Conservation (phyloP, 2,329 filamentous ascomycete genomes). For the Alternaria triticina region DNA sequence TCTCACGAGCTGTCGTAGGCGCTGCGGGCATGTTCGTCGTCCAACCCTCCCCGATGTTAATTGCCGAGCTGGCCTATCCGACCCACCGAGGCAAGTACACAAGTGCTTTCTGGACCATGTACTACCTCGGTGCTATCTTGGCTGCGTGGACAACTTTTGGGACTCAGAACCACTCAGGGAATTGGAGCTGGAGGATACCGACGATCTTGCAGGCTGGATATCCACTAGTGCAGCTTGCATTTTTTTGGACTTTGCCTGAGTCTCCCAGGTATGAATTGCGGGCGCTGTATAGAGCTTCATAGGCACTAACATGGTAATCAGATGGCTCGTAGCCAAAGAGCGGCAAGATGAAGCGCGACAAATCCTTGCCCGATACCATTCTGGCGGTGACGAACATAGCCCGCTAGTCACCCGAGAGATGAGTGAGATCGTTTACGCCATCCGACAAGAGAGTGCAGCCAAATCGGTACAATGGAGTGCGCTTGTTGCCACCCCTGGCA, state of each 20-base stretch:
- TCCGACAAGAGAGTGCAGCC: background rate
- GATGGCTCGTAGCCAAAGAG: slow-evolving; percentile 35
- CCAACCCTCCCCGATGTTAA: slow-evolving; percentile 61
- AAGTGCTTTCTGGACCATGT: slow-evolving; percentile 57
- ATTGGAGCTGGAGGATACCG: slow-evolving; percentile 61
- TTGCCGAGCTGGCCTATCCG: slow-evolving; percentile 65
- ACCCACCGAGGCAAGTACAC: slow-evolving; percentile 64
- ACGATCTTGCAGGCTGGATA: slow-evolving; percentile 59
- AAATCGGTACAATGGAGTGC: slow-evolving; percentile 4
- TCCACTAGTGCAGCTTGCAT: slow-evolving; percentile 21
- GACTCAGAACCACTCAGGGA: slow-evolving; percentile 41
- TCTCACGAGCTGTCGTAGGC: slow-evolving; percentile 42
- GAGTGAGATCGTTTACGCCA: slow-evolving; percentile 4
- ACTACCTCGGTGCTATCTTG: slow-evolving; percentile 34
- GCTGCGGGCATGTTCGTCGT: slow-evolving; percentile 58
- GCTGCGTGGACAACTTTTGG: slow-evolving; percentile 28
- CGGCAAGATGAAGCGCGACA: slow-evolving; percentile 59
- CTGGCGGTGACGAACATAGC: slow-evolving; percentile 47
- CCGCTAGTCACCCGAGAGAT: slow-evolving; percentile 5
- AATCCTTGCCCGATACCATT: slow-evolving; percentile 62
- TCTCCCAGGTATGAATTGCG: rapidly evolving
- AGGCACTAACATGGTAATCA: background rate
- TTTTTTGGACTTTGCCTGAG: background rate
- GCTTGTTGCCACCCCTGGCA: slow-evolving; percentile 3
- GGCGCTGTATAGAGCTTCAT: background rate